A percentile compares a stretch with the other conserved stretches of the same genome.
These are phyloP conservation scores for Solanum rostratum DNA, from an alignment of 257 asterid species.

Conservation along the genomic window DNA sequence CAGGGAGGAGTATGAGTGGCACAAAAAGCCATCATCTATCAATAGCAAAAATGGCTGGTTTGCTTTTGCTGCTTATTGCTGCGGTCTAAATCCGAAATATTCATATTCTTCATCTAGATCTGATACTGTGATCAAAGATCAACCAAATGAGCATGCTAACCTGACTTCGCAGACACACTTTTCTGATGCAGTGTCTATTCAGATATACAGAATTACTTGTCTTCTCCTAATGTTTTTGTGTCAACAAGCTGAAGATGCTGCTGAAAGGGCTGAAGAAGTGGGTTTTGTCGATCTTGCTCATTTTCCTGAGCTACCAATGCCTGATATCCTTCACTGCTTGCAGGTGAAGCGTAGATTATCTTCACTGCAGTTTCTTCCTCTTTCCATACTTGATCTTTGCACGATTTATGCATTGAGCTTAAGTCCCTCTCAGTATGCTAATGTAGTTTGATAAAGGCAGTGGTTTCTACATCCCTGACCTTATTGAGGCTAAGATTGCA, in stretches of 20 bases:
- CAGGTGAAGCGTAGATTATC: conserved; percentile 36
- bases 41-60: conserved; percentile 90
- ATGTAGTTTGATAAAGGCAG: not conserved
- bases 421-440: not conserved
- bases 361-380: not conserved
- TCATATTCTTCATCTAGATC: conserved; percentile 30
- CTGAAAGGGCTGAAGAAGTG: conserved; percentile 74
- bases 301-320: conserved; percentile 96
- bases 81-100: conserved; percentile 40
- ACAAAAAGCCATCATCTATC: conserved; percentile 52
- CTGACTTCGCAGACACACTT: conserved; percentile 37
- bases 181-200: conserved; percentile 64
- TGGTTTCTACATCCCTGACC: not conserved
- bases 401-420: not conserved
- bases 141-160: conserved; percentile 18
- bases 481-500: not conserved
- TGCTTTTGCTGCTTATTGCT: conserved; percentile 68
- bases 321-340: conserved; percentile 85
- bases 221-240: conserved; percentile 74
- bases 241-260: conserved; percentile 71
- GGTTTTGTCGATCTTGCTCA: conserved; percentile 79
- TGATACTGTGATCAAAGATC: conserved; percentile 45
- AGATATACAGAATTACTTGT: conserved; percentile 59
- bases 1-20: conserved; percentile 77
- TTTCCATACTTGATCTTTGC: not conserved